A percentile compares a stretch with the other conserved stretches of the same genome.
Evolutionary conservation across 306 rosid species (phyloP).

Genomic region (Cicer chorassanicum): DNA sequence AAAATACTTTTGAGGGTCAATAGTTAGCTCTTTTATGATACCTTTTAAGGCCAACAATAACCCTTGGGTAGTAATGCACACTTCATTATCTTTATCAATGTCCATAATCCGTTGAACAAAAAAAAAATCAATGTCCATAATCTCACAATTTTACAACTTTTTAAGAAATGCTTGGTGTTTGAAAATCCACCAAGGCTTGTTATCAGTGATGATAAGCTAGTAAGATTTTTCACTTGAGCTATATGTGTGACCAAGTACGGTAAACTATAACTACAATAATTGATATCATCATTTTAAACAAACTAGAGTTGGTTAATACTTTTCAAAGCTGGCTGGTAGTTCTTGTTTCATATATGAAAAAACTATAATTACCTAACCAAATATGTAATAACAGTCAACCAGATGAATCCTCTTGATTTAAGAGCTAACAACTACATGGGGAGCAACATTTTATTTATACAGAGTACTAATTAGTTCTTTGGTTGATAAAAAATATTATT

Average conservation of each 20-base stretch:
- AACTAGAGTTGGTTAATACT: conserved; percentile 50
- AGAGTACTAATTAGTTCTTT: conserved; percentile 19
- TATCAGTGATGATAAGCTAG: conserved; percentile 61
- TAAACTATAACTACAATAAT: background rate
- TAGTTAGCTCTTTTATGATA: conserved; percentile 57
- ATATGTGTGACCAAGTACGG: conserved; percentile 42
- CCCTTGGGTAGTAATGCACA: conserved; percentile 73
- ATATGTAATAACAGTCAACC: conserved; percentile 58
- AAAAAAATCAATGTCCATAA: conserved; percentile 57
- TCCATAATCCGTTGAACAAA: no score
- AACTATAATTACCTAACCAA: conserved; percentile 38
- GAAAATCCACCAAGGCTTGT: conserved; percentile 53
- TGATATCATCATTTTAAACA: conserved; percentile 10
- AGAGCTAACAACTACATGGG: conserved; percentile 11
- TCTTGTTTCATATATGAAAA: conserved; percentile 47
- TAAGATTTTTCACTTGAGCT: conserved; percentile 19
- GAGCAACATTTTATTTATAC: no score
- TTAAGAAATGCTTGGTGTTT: conserved; percentile 58
- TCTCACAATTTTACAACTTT: conserved; percentile 62
- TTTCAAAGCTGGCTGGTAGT: conserved; percentile 57
- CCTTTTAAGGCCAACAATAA: conserved; percentile 70
- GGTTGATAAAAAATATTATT: conserved; percentile 2
- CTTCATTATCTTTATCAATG: conserved; percentile 46
- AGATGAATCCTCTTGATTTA: conserved; percentile 40
- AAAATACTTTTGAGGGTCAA: conserved; percentile 62